phyloP scores from a whole-genome alignment of 2,329 filamentous ascomycete species.

The Fusarium sp. region DNA sequence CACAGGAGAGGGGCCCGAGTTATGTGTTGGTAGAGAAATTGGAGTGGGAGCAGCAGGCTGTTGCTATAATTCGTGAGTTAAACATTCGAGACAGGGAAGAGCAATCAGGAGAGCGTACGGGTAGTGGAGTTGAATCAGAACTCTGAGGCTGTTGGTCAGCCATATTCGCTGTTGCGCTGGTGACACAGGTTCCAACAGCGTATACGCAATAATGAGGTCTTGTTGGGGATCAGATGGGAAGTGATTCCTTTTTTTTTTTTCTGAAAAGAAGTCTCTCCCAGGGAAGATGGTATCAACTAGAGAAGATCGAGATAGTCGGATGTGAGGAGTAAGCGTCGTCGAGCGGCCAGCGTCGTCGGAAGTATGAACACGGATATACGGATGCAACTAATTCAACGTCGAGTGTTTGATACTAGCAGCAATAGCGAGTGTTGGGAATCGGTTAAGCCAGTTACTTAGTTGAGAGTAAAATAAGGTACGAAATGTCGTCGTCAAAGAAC shows the following conservation, averaged over 20 bases:
- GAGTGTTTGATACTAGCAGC: not conserved
- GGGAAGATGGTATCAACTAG: not conserved
- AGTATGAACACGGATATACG: not conserved
- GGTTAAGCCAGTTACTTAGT: constrained; percentile 15
- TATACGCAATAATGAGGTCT: not conserved
- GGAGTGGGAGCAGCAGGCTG: constrained; percentile 36
- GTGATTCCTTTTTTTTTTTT: not conserved
- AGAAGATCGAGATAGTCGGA: constrained; percentile 1
- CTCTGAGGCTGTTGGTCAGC: constrained; percentile 38
- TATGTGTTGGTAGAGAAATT: constrained; percentile 47
- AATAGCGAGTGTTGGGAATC: constrained; percentile 21
- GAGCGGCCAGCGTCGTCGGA: constrained; percentile 37
- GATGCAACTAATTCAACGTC: not conserved
- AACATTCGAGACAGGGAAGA: not conserved
- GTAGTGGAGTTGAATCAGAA: constrained; percentile 34
- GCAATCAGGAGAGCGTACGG: constrained; percentile 27
- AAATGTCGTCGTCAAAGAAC: constrained; percentile 22
- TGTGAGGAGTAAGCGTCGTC: constrained; percentile 27
- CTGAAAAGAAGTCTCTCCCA: not conserved
- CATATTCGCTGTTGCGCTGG: constrained; percentile 33
- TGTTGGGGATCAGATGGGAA: not conserved
- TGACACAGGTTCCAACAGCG: constrained; percentile 15
- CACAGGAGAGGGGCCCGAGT: constrained; percentile 68
- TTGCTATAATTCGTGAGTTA: constrained; percentile 36
- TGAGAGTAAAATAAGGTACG: constrained; percentile 17